Base-by-base conservation (phyloP, 768 basidiomycete species). In the Leccinum barrowsii region DNA sequence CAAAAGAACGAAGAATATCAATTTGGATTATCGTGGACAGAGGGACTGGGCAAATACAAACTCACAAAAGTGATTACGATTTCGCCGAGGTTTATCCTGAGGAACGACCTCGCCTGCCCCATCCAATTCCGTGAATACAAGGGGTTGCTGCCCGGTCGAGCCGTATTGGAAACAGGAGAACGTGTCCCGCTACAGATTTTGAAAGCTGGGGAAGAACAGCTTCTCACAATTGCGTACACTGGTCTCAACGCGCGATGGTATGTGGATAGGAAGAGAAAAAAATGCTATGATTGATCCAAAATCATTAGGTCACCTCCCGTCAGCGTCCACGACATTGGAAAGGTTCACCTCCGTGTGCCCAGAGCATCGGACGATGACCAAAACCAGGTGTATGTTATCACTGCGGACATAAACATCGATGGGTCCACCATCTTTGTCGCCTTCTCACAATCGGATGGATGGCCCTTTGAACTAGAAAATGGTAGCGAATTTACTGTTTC, bases 11-110 rank as follows among this genome's bases (percentile, higher is more conserved):
- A 90, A 50, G 85, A 87, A 68, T 80, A 86, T 54, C 90, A 94
- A 69, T 73, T 92, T 49, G 97, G 96, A 2, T 65, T 99, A 40
- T 95, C 94, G 5, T 98, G 95, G 85, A 81, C 83, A 17, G 94
- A 96, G 73, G 97, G 95, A 2, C 77, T 87, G n/a, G 97, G 97
- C 35, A 98, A 97, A 78, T 98, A 98, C 73, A 98, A 98, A 69
- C 77, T 98, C 34, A 89, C 89, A 26, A 98, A 98, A 75, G 88
- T 98, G 63, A 86, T 99, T 63, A 95, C 91, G 0, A 76, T 98
- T 37, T 80, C 90, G 7, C 97, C 97, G 26, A 85, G 97, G 49
- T 98, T 94, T 77, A 76, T 98, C 61, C 73, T 98, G 64, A 90
- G 87, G 73, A 99, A 98, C 74, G 81, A 85, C 59, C 79, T 94